Base-by-base conservation (phyloP, 495 filamentous ascomycete species). In the Podospora bellae-mahoneyi region DNA sequence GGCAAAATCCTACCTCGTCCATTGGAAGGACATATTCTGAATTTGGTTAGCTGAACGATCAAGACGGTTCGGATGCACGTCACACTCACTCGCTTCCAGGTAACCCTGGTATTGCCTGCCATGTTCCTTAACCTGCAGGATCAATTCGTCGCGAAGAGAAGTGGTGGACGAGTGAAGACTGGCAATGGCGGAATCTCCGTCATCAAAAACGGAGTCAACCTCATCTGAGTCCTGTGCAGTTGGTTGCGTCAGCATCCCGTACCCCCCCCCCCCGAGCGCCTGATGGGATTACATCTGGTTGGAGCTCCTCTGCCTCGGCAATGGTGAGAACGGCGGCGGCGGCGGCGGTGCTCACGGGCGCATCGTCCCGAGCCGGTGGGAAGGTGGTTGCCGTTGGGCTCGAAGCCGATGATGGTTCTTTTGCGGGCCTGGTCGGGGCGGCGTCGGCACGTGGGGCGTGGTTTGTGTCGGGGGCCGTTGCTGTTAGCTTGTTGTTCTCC, bases 21-120 rank as follows among this genome's bases (percentile, higher is more conserved):
- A 69, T 69, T 20, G 67, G 67, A n/a, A 69, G 48, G 2, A 69
- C 57, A 48, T 69, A 69, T 62, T 69, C 67, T 69, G 39, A 2
- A 28, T 61, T 20, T n/a, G 57, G 65, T 62, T 48, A 60, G 34
- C 44, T 16, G 60, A 18, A 6, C 2, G 39, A 48, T 48, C 34
- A 10, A 39, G 10, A 39, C 10, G 10, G 10, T 39, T 5, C 34
- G 39, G 39, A 48, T 48, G 39, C 39, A 48, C 39, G 39, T 48
- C 15, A 48, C 6, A 64, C 66, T 20, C 56, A 64, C 66, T 68
- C 18, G 66, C 66, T 68, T 64, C 62, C 61, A 64, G 53, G 62
- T 64, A 64, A 13, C 67, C 67, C 44, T 65, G 30, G 59, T 69
- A 65, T 32, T 65, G 58, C 30, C 67, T 19, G 23, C 67, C 67